phyloP scores from a whole-genome alignment of 257 asterid species.

The Prunella vulgaris region DNA sequence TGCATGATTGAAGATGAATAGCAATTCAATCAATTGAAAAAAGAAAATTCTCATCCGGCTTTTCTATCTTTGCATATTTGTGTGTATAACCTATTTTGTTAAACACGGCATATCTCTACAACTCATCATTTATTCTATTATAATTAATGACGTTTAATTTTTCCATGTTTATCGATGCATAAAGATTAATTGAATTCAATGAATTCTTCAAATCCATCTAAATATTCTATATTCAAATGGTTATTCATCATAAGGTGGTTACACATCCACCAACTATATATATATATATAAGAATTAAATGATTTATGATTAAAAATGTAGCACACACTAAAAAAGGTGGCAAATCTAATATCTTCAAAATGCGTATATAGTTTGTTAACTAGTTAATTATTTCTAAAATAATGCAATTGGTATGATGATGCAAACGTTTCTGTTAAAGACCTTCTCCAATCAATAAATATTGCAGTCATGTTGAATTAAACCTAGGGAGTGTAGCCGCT shows the following conservation, averaged over 20 bases:
- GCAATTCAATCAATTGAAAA: no score
- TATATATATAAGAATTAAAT: neutral
- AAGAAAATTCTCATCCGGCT: no score
- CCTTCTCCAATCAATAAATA: neutral
- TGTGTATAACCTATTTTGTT: neutral
- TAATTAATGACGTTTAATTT: neutral
- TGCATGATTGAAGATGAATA: no score
- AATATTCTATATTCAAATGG: neutral
- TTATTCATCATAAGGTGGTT: neutral
- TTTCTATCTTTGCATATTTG: no score
- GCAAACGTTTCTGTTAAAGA: no score
- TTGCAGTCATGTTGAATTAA: neutral
- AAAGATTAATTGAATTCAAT: neutral
- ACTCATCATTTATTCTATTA: neutral
- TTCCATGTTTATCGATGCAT: neutral
- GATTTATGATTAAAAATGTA: neutral
- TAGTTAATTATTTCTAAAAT: neutral
- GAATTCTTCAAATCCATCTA: neutral
- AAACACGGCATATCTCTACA: neutral
- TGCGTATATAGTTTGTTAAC: neutral
- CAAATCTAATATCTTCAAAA: neutral
- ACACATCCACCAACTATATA: neutral
- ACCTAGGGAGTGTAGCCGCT: no score
- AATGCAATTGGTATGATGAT: neutral
- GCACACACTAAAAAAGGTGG: neutral